phyloP scores from a whole-genome alignment of 306 rosid genomes.

The Fagus crenata region DNA sequence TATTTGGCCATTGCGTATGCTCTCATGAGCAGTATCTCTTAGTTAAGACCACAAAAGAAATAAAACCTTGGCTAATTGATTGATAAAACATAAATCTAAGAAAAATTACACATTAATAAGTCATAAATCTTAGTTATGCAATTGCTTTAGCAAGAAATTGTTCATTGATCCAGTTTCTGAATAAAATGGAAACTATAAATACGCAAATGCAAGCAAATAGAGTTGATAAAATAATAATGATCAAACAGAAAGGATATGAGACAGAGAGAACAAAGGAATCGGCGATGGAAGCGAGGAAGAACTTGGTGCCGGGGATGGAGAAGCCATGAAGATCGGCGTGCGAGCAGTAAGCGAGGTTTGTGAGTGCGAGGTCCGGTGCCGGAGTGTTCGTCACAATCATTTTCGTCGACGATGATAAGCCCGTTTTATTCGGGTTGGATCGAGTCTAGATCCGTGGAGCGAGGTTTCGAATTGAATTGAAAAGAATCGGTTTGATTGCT shows the following conservation, averaged over 20 bases:
- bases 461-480: conserved; percentile 23
- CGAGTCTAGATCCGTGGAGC: too few relatives aligned
- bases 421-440: too few relatives aligned
- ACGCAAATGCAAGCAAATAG: too few relatives aligned
- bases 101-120: too few relatives aligned
- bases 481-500: conserved; percentile 17
- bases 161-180: too few relatives aligned
- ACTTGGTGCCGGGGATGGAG: conserved; percentile 54
- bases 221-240: too few relatives aligned
- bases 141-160: too few relatives aligned
- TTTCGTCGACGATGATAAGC: conserved; percentile 4
- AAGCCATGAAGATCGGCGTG: too few relatives aligned
- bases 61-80: background rate
- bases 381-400: conserved; percentile 77
- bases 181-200: too few relatives aligned
- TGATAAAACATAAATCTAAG: too few relatives aligned
- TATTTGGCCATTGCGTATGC: conserved; percentile 50
- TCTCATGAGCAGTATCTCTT: conserved; percentile 65
- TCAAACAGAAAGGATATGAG: conserved; percentile 58
- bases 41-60: conserved; percentile 52
- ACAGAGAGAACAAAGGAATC: conserved; percentile 73
- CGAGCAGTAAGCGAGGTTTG: conserved; percentile 44
- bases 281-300: conserved; percentile 59
- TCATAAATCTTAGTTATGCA: too few relatives aligned
- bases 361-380: conserved; percentile 58